Percentiles rank a stretch among this genome's conserved stretches.
Evolutionary conservation across 257 asterid genomes (phyloP).

Genomic region (Rhazya stricta): DNA sequence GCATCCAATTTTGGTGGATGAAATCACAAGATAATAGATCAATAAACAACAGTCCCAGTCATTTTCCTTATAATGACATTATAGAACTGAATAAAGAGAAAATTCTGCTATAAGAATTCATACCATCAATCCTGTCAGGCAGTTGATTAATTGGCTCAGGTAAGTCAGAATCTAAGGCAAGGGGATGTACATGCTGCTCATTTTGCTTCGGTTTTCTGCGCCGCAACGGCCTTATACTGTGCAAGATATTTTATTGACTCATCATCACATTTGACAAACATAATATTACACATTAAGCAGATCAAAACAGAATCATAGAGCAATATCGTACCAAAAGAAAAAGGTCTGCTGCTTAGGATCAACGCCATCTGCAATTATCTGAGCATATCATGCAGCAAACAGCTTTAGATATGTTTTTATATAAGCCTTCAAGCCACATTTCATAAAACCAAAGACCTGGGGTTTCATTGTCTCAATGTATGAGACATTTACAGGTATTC

Average conservation of each 20-base stretch:
- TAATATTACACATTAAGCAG: slow-evolving; percentile 17
- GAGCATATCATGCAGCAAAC: slow-evolving; percentile 16
- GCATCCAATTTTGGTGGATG: not conserved
- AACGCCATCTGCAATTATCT: slow-evolving; percentile 82
- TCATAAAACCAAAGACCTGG: not conserved
- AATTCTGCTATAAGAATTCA: not conserved
- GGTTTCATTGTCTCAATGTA: not conserved
- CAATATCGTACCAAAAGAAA: slow-evolving; percentile 58
- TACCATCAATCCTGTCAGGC: slow-evolving; percentile 76
- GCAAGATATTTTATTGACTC: slow-evolving; percentile 23
- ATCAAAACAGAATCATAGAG: slow-evolving; percentile 16
- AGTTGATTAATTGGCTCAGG: slow-evolving; percentile 46
- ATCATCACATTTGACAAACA: slow-evolving; percentile 25
- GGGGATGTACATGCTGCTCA: slow-evolving; percentile 70
- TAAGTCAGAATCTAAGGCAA: slow-evolving; percentile 51
- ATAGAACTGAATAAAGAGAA: not conserved
- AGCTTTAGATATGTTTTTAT: slow-evolving; percentile 6
- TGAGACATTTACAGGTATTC: not conserved
- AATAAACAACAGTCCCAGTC: not conserved
- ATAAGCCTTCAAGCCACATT: not conserved
- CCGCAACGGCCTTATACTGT: slow-evolving; percentile 66
- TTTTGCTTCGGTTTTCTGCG: slow-evolving; percentile 52
- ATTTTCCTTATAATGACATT: not conserved
- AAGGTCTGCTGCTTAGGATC: slow-evolving; percentile 90
- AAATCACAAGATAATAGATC: not conserved